Base-by-base conservation (phyloP, 345 rosid genomes). In the Cochlearia excelsa region DNA sequence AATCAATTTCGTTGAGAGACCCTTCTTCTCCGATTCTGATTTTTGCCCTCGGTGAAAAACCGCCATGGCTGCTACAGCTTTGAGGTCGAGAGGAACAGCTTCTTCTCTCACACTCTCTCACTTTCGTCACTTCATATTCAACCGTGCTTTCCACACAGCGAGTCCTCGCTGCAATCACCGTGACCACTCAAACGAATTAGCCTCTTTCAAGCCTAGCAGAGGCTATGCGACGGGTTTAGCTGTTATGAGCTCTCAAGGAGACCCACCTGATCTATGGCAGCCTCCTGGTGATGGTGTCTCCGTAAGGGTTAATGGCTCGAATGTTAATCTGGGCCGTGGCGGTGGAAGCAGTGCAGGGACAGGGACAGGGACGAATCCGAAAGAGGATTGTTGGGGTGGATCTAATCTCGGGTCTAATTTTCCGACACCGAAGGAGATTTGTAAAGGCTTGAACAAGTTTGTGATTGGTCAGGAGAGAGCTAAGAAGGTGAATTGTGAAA, bases 211-310 rank as follows among this genome's bases (percentile, higher is more conserved):
- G 66, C 90, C 90, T 3, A 68, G 67, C 29, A 58, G 51, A 26
- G 63, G 59, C 23, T 75, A 69, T 57, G 61, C 64, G 52, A 23
- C 69, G 39, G 48, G 35, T 10, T 51, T 66, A 70, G 52, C 72
- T 55, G 67, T 61, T 28, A 9, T 65, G 66, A 76, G 81, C 71
- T 80, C 86, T 0, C 66, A 72, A 65, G 99, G 99, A 46, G 96
- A 90, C 47, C 97, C 99, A 7, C 99, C 99, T 3, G 97, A 90
- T 88, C 85, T 90, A 6, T 90, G 97, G 99, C 95, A 90, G 78
- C 96, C 99, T 50, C 97, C 97, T 0, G 95, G 93, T 2, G 91
- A 84, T 57, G 93, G 90, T 58, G 47, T 85, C 78, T 76, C 86
- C 2, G 69, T 81, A 56, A 78, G 81, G 68, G 76, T 63, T 35